These are phyloP conservation scores for Ogataea dorogensis DNA, from an alignment of 805 yeast species.

Conservation along the genomic window DNA sequence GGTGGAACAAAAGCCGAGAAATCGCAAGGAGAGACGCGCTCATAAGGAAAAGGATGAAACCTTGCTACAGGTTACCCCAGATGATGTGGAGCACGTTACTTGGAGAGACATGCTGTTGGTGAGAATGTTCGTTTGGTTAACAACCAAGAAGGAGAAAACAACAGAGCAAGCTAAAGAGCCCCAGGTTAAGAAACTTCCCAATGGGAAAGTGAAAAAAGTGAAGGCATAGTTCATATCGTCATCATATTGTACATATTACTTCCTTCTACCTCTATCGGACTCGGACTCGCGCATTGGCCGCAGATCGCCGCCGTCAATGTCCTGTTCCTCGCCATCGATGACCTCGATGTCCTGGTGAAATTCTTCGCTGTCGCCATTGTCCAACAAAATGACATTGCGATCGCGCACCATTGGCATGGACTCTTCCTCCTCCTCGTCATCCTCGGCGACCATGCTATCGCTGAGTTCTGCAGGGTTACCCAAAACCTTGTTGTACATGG, in stretches of 20 bases:
- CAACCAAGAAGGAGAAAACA: conserved; percentile 36
- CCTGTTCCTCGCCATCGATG: conserved; percentile 25
- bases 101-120: conserved; percentile 45
- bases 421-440: conserved; percentile 23
- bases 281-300: conserved; percentile 36
- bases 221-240: conserved; percentile 6
- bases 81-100: conserved; percentile 48
- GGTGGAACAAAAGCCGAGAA: conserved; percentile 13
- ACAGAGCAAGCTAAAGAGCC: conserved; percentile 1
- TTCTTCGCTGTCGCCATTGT: conserved; percentile 43
- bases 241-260: conserved; percentile 16
- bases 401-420: conserved; percentile 15
- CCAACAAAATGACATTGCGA: conserved; percentile 33
- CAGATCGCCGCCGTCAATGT: conserved; percentile 29
- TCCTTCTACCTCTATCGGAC: conserved; percentile 18
- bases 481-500: conserved; percentile 54
- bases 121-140: conserved; percentile 40
- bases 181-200: conserved; percentile 48
- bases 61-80: conserved; percentile 43
- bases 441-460: conserved; percentile 26
- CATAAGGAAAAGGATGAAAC: conserved; percentile 26
- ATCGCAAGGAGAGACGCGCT: conserved; percentile 20
- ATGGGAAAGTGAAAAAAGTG: conserved; percentile 48
- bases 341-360: conserved; percentile 39
- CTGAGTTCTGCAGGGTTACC: conserved; percentile 43